phyloP scores from a whole-genome alignment of 2,329 filamentous ascomycete species.

The Colletotrichum kahawae region DNA sequence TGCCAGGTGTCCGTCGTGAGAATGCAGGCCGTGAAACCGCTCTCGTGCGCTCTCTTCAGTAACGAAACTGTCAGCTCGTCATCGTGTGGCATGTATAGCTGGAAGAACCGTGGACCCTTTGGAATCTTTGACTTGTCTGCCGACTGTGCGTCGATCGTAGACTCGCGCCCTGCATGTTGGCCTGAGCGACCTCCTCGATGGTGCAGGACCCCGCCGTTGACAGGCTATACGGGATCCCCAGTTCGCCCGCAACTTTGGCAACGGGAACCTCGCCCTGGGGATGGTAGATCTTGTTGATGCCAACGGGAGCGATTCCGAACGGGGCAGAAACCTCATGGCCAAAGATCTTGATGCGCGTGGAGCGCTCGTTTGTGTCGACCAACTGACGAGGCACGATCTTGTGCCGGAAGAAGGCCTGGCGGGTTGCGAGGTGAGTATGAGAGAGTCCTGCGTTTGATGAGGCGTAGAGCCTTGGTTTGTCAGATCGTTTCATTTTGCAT shows the following conservation, averaged over 20 bases:
- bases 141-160: background rate
- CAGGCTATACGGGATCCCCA: constrained; percentile 64
- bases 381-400: constrained; percentile 66
- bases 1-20: constrained; percentile 70
- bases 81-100: constrained; percentile 69
- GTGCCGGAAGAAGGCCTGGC: constrained; percentile 68
- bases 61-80: constrained; percentile 63
- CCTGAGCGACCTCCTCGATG: constrained; percentile 62
- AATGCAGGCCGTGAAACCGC: constrained; percentile 62
- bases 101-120: constrained; percentile 58
- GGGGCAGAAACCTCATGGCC: constrained; percentile 63
- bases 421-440: constrained; percentile 58
- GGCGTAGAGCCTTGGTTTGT: constrained; percentile 49
- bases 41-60: constrained; percentile 57
- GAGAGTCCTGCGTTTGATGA: constrained; percentile 62
- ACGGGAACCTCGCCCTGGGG: constrained; percentile 62
- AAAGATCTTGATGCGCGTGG: constrained; percentile 63
- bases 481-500: background rate
- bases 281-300: constrained; percentile 71
- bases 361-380: constrained; percentile 61
- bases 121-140: constrained; percentile 4
- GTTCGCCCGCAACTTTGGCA: constrained; percentile 62
- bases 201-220: constrained; percentile 60
- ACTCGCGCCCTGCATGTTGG: constrained; percentile 44
- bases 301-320: constrained; percentile 68